Evolutionary conservation across 83 land plant genomes (phyloP).

Genomic region (Diphasiastrum complanatum): DNA sequence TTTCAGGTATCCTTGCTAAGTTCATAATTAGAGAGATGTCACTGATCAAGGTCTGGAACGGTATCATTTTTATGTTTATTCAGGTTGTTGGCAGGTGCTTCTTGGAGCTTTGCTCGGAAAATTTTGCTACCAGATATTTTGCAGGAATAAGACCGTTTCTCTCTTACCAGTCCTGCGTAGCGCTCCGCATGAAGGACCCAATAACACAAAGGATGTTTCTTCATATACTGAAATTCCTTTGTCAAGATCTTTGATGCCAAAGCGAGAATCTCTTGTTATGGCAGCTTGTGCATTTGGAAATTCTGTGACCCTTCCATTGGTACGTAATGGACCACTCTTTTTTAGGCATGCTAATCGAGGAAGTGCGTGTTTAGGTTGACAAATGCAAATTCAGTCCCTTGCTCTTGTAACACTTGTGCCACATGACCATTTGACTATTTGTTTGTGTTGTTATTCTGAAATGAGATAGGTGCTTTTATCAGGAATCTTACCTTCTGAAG

Average conservation of each 20-base stretch:
- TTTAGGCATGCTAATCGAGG: too few species aligned
- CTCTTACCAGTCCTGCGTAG: too few species aligned
- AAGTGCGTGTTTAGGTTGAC: not conserved
- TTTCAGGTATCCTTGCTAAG: slow-evolving; percentile 18
- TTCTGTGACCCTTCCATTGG: slow-evolving; percentile 35
- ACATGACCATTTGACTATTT: too few species aligned
- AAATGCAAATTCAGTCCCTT: not conserved
- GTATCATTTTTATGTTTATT: too few species aligned
- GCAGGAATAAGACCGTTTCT: not conserved
- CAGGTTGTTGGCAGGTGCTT: slow-evolving; percentile 1
- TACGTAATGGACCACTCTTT: not conserved
- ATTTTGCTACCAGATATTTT: slow-evolving; percentile 11
- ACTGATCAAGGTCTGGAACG: too few species aligned
- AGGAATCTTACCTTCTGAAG: slow-evolving; percentile 29
- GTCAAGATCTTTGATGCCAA: too few species aligned
- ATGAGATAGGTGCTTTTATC: slow-evolving; percentile 24
- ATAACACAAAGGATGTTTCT: too few species aligned
- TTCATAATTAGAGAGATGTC: too few species aligned
- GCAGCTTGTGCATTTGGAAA: slow-evolving; percentile 41
- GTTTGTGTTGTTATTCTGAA: slow-evolving; percentile 2
- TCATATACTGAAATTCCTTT: too few species aligned
- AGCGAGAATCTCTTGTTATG: slow-evolving; percentile 19
- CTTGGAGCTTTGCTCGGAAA: slow-evolving; percentile 23
- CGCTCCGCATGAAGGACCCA: too few species aligned
- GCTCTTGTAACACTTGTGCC: not conserved